These are phyloP conservation scores for Mycena capillaripes DNA, from an alignment of 768 basidiomycete species.

Conservation along the genomic window DNA sequence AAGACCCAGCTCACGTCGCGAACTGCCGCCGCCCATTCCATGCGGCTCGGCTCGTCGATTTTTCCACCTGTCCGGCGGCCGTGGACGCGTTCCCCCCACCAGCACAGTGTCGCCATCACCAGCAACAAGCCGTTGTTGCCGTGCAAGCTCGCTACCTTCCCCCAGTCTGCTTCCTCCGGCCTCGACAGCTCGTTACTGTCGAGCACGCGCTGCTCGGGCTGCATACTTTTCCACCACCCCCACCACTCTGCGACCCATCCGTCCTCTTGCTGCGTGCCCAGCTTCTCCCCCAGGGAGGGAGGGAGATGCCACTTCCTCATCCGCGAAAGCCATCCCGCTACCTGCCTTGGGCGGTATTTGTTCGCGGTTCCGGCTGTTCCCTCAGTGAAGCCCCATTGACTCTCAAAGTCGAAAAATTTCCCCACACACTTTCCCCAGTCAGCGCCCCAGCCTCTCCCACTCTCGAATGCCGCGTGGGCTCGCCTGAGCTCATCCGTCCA, in stretches of 20 bases:
- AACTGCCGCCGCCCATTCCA: too few species aligned
- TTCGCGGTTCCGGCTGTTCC: too few species aligned
- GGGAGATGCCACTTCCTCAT: background rate
- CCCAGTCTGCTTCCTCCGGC: background rate
- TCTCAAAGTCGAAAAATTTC: background rate
- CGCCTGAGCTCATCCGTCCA: background rate
- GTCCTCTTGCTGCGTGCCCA: too few species aligned
- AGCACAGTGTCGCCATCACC: background rate
- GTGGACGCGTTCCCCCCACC: background rate
- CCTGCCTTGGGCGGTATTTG: background rate
- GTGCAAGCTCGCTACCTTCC: background rate
- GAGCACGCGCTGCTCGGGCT: background rate
- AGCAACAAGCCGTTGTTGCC: background rate
- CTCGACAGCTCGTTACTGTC: too few species aligned
- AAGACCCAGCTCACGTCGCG: too few species aligned
- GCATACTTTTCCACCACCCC: background rate
- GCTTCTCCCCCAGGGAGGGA: too few species aligned
- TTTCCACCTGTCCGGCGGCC: too few species aligned
- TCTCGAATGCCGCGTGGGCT: background rate
- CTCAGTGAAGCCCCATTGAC: background rate
- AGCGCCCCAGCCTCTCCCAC: background rate
- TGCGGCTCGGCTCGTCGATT: too few species aligned
- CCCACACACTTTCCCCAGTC: conserved; percentile 3
- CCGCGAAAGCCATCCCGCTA: background rate
- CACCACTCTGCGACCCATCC: background rate